phyloP scores from a whole-genome alignment of 2,329 filamentous ascomycete species.

The Pezicula rhizophila region DNA sequence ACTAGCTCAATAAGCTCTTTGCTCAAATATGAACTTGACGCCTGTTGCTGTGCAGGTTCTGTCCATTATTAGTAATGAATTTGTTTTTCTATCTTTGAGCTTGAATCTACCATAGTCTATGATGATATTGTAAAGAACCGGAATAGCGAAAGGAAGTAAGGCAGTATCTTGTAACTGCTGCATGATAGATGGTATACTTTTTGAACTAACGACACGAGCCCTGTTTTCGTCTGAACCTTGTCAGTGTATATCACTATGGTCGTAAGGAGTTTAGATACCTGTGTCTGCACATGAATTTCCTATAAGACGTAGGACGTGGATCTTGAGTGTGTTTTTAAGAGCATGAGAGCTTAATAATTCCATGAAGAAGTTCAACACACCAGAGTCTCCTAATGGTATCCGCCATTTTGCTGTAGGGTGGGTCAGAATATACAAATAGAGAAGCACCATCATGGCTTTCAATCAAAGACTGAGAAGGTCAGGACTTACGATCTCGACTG shows the following conservation, averaged over 20 bases:
- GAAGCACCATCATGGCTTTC: neutral
- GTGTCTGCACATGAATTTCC: conserved; percentile 60
- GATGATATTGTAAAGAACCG: conserved; percentile 57
- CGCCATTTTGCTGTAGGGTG: conserved; percentile 46
- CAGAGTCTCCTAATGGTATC: conserved; percentile 49
- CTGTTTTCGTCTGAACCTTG: conserved; percentile 48
- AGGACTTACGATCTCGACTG: conserved; percentile 46
- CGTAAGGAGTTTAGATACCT: conserved; percentile 27
- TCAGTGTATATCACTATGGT: conserved; percentile 2
- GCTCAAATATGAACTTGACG: conserved; percentile 46
- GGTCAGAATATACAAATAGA: conserved; percentile 4
- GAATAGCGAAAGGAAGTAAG: conserved; percentile 46
- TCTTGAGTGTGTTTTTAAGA: conserved; percentile 37
- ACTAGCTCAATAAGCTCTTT: conserved; percentile 43
- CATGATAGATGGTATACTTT: conserved; percentile 42
- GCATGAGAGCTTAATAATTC: conserved; percentile 35
- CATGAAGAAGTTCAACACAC: conserved; percentile 51
- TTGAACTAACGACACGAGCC: conserved; percentile 44
- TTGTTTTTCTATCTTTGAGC: conserved; percentile 4
- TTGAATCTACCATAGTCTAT: conserved; percentile 53
- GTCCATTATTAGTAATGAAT: conserved; percentile 5
- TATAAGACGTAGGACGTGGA: conserved; percentile 50
- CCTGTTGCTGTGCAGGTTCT: conserved; percentile 50
- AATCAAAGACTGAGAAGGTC: conserved; percentile 1
- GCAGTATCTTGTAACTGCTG: conserved; percentile 40